Base-by-base conservation (phyloP, 2,329 filamentous ascomycete genomes). In the Akanthomyces uredinophilus region DNA sequence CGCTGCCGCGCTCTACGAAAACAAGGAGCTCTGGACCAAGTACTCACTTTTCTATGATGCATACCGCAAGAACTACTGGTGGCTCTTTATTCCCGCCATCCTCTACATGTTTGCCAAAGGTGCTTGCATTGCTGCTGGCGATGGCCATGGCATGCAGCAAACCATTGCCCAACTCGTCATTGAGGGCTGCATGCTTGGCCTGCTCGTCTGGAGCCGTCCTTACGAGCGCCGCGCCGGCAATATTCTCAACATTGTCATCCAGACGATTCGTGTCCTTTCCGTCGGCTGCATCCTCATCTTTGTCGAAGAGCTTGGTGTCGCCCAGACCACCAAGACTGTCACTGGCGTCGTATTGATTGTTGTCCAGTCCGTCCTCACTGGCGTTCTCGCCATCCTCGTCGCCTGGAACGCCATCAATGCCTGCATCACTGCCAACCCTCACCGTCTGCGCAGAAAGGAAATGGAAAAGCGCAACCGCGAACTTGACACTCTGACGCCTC, bases 31-130 rank as follows among this genome's bases (percentile, higher is more conserved):
- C 46, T 97, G 95, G 93, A 83, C 91, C 73, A 96, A 95, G 79
- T 99, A 99, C 82, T 95, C 91, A 70, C 82, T 97, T 65, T 98
- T 99, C 78, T 99, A 99, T 79, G 95, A 98, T 70, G 89, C 88
- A 68, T 98, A 96, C 82, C 92, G 92, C 79, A 92, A 90, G 75
- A 86, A 88, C 68, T 96, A 94, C 79, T 99, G 95, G 95, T 98
- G 94, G 94, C 77, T 97, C 27, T 98, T 99, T 72, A 83, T 98
- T 16, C 95, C 95, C 0, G 81, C 84, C 64, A 96, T 98, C 70
- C 64, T 92, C 66, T 98, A 98, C 80, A 90, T 93, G 80, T 92
- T 97, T 71, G 88, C 87, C 72, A 95, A 95, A 78, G 93, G 94
- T 60, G 89, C 87, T 64, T 86, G 94, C 63, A 87, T 98, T 66